A percentile compares a stretch with the other conserved stretches of the same genome.
Evolutionary conservation across 1,284 basidiomycete genomes (phyloP).

Genomic region (Cyathus olla): DNA sequence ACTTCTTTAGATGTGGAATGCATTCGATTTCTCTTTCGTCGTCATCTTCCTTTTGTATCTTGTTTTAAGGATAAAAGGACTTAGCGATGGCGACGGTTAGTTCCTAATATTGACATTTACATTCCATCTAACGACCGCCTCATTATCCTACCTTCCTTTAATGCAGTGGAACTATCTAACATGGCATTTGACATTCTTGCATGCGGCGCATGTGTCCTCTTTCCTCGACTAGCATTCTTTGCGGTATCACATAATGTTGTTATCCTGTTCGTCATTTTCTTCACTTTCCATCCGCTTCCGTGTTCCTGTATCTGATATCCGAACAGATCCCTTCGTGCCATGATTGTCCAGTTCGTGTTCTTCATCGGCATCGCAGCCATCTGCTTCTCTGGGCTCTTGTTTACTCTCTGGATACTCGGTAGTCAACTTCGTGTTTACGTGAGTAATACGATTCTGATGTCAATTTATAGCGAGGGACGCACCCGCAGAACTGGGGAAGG

Average conservation of each 20-base stretch:
- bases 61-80: slow-evolving; percentile 72
- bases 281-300: not conserved
- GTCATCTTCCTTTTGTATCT: slow-evolving; percentile 80
- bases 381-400: slow-evolving; percentile 90
- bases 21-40: slow-evolving; percentile 86
- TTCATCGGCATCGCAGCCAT: slow-evolving; percentile 87
- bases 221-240: slow-evolving; percentile 87
- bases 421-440: slow-evolving; percentile 5
- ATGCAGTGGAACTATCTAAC: slow-evolving; percentile 65
- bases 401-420: slow-evolving; percentile 87
- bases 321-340: slow-evolving; percentile 76
- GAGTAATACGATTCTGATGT: not conserved
- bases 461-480: slow-evolving; percentile 24
- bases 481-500: slow-evolving; percentile 21
- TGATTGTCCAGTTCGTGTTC: slow-evolving; percentile 84
- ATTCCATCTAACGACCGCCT: not conserved
- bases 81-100: slow-evolving; percentile 67
- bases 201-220: slow-evolving; percentile 88
- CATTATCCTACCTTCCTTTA: not conserved
- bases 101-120: slow-evolving; percentile 4
- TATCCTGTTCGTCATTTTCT: slow-evolving; percentile 66
- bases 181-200: slow-evolving; percentile 87
- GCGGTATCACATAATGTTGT: slow-evolving; percentile 87
- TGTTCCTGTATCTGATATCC: slow-evolving; percentile 1
- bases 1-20: slow-evolving; percentile 81